Base-by-base conservation (phyloP, 257 asterid species). In the Solanum virginianum region DNA sequence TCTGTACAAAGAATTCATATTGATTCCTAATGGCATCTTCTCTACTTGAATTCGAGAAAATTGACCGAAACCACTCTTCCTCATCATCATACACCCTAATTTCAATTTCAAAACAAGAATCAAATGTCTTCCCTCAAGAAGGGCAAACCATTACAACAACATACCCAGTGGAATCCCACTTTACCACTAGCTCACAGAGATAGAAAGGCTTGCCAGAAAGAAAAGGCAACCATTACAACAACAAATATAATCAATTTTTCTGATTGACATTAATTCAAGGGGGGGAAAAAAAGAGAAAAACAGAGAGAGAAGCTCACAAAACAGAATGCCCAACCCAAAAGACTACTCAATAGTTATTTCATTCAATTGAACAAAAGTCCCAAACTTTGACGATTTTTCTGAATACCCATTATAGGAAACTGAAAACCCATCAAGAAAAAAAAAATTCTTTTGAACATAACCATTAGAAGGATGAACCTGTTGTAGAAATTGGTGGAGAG, bases 21-120 rank as follows among this genome's bases (percentile, higher is more conserved):
- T 96, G 99, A 89, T 96, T 96, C 87, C 91, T 98, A 91, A 96
- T 94, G 75, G 99, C 99, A 80, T 94, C 99, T 88, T 96, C 99
- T 91, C 91, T 96, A 70, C 87, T 91, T 51, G 98, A 96, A 87
- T 91, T 91, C 0, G 97, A 92, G 84, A 96, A 96, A 82, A 95
- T 92, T 72, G 97, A 91, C 47, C 97, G 88, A 84, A 96, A 96
- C 98, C 98, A 96, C 88, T 93, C 98, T 86, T 95, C 97, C 85
- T 94, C 98, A 54, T 96, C 98, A 66, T 91, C 97, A 83, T 92
- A 96, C 77, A 96, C 99, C 90, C 99, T 96, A 83, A 18, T 41
- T 66, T 60, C 81, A 20, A 54, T 51, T 36, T 20, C 29, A 41
- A 72, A 32, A 72, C 53, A 77, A 77, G 47, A 26, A 63, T 77